phyloP scores from a whole-genome alignment of 352 stramenopile genomes.

The Phytopythium mirpurense region DNA sequence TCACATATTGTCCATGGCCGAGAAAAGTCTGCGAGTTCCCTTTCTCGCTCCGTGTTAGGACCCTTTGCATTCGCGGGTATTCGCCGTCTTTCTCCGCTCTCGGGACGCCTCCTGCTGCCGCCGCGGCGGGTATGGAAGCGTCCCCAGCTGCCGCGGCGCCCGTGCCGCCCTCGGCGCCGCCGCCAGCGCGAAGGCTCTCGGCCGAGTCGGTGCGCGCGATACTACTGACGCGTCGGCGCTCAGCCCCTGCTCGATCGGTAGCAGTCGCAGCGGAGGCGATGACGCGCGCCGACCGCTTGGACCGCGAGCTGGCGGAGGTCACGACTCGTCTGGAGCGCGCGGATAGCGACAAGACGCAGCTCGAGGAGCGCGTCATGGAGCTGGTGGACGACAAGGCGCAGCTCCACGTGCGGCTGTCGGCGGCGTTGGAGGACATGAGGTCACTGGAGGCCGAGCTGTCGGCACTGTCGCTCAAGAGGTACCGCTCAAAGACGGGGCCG shows the following conservation, averaged over 20 bases:
- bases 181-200: background rate
- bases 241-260: background rate
- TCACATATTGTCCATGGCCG: too few species aligned
- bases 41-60: too few species aligned
- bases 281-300: background rate
- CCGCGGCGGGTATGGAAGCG: background rate
- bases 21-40: too few species aligned
- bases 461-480: background rate
- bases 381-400: background rate
- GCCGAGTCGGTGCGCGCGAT: constrained; percentile 4
- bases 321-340: background rate
- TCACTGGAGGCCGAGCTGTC: background rate
- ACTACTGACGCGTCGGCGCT: background rate
- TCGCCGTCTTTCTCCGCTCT: background rate
- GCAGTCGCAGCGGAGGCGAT: background rate
- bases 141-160: background rate
- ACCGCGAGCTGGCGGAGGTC: background rate
- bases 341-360: background rate
- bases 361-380: background rate
- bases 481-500: background rate
- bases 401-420: constrained; percentile 2
- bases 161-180: background rate
- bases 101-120: background rate
- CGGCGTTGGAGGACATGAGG: background rate
- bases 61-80: too few species aligned